Percentiles rank a stretch among this genome's conserved stretches.
Conservation (phyloP, 2,329 filamentous ascomycete species). For the Fusarium penzigii region DNA sequence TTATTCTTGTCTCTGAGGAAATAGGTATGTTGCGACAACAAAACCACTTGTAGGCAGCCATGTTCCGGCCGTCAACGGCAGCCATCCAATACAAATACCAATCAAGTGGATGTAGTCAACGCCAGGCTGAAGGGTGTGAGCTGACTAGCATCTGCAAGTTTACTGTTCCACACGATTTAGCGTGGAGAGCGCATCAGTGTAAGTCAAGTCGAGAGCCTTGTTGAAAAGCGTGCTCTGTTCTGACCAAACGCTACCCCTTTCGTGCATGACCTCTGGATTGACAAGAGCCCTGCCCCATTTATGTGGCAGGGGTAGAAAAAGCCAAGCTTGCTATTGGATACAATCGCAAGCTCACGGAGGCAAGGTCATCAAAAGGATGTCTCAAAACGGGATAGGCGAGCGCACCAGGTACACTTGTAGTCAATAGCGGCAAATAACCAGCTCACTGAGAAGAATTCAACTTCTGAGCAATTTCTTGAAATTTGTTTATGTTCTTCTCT, state of each 20-base stretch:
- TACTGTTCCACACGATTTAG: background rate
- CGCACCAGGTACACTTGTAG: slow-evolving; percentile 8
- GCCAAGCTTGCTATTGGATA: slow-evolving; percentile 18
- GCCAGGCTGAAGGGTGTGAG: slow-evolving; percentile 7
- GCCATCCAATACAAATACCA: slow-evolving; percentile 16
- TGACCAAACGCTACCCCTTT: no score
- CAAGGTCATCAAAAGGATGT: slow-evolving; percentile 19
- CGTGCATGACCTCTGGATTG: no score
- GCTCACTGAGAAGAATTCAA: slow-evolving; percentile 11
- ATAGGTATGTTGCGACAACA: no score
- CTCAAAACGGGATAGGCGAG: slow-evolving; percentile 16
- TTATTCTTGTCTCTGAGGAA: no score
- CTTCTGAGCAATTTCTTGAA: slow-evolving; percentile 9
- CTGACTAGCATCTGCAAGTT: slow-evolving; percentile 1
- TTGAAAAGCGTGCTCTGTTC: no score
- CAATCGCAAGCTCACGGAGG: slow-evolving; percentile 17
- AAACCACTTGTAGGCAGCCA: slow-evolving; percentile 12
- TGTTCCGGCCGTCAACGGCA: slow-evolving; percentile 14
- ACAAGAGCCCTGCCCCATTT: slow-evolving; percentile 4
- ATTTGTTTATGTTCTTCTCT: no score
- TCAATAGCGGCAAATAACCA: slow-evolving; percentile 23
- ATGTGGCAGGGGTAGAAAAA: slow-evolving; percentile 10
- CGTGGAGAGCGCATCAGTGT: no score
- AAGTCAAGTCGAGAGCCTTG: no score
- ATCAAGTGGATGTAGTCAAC: background rate